Conservation (phyloP, 805 yeast species). For the Sungouiella thailandica region DNA sequence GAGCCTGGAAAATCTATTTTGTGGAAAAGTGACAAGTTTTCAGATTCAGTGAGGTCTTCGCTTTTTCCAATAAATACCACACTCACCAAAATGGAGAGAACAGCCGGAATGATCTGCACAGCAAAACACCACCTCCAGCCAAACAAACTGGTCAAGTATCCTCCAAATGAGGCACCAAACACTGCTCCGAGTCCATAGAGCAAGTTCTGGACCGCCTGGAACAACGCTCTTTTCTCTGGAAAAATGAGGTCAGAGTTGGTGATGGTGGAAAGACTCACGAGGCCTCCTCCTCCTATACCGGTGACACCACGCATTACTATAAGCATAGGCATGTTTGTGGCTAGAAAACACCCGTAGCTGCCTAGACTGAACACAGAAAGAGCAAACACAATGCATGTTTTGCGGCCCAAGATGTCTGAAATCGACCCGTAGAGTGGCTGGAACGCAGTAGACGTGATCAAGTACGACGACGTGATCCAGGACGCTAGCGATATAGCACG, state of each 20-base stretch:
- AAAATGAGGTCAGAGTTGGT: constrained; percentile 35
- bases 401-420: constrained; percentile 35
- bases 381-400: constrained; percentile 31
- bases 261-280: constrained; percentile 33
- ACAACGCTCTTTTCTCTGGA: constrained; percentile 32
- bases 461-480: constrained; percentile 40
- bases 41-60: neutral
- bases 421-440: constrained; percentile 40
- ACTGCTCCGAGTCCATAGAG: constrained; percentile 46
- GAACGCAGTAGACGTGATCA: constrained; percentile 36
- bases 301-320: constrained; percentile 33
- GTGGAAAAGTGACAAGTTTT: constrained; percentile 4
- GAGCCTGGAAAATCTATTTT: constrained; percentile 34
- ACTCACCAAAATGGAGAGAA: constrained; percentile 30
- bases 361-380: constrained; percentile 28
- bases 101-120: constrained; percentile 48
- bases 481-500: constrained; percentile 31
- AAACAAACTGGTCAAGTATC: constrained; percentile 43
- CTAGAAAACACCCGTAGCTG: constrained; percentile 31
- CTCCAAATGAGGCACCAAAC: constrained; percentile 63
- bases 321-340: constrained; percentile 21
- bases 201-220: constrained; percentile 37
- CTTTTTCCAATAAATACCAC: neutral
- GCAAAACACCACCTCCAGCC: constrained; percentile 69
- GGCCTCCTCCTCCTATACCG: constrained; percentile 41